Evolutionary conservation across 2,329 filamentous ascomycete genomes (phyloP).

Genomic region (Trichoderma citrinoviride): DNA sequence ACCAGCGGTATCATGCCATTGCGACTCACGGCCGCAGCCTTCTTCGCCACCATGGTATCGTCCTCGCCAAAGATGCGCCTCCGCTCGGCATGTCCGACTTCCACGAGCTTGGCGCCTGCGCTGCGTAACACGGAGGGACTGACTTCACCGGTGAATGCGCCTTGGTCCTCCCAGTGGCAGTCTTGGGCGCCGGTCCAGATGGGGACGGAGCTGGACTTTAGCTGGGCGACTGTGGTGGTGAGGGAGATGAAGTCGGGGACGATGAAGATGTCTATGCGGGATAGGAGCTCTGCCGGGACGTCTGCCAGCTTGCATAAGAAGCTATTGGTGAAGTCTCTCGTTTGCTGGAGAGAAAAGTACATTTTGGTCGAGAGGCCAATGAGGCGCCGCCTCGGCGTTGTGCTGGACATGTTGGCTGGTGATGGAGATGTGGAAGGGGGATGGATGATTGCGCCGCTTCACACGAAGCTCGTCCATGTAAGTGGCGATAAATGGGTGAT

Average conservation of each 20-base stretch:
- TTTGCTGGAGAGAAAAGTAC: constrained; percentile 69
- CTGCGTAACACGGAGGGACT: constrained; percentile 65
- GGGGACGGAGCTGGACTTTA: constrained; percentile 41
- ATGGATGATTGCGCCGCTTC: background rate
- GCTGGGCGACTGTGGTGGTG: constrained; percentile 47
- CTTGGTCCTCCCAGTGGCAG: constrained; percentile 65
- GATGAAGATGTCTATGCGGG: constrained; percentile 67
- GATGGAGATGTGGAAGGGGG: background rate
- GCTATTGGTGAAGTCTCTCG: constrained; percentile 52
- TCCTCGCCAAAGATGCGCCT: constrained; percentile 70
- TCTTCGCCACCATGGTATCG: constrained; percentile 64
- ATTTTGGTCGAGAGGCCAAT: constrained; percentile 75
- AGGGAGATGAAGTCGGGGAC: constrained; percentile 76
- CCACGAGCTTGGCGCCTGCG: constrained; percentile 69
- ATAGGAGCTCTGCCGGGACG: constrained; percentile 40
- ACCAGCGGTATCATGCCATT: constrained; percentile 75
- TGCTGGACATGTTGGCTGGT: constrained; percentile 22
- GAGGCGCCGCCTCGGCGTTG: constrained; percentile 52
- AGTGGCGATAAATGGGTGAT: background rate
- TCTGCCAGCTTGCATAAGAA: constrained; percentile 48
- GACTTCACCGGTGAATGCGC: constrained; percentile 76
- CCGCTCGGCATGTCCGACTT: constrained; percentile 79
- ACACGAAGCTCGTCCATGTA: too few species aligned
- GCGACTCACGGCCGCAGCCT: constrained; percentile 64
- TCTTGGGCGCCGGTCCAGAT: constrained; percentile 72